phyloP scores from a whole-genome alignment of 495 filamentous ascomycete species.

The Xylaria acuta region DNA sequence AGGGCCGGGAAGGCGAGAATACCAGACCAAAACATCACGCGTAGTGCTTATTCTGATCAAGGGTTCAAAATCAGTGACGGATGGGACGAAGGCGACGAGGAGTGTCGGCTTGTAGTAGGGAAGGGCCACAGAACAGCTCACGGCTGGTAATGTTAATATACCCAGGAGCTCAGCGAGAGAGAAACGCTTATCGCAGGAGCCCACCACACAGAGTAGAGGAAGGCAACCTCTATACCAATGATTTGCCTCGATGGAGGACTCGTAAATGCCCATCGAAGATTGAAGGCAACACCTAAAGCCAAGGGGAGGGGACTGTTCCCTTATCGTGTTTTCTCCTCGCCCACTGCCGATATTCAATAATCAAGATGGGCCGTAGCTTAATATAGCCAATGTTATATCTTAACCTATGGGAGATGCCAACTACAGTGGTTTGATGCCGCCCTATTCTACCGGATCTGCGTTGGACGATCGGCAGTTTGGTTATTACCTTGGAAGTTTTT shows the following conservation, averaged over 20 bases:
- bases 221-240: neutral
- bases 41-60: neutral
- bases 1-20: constrained; percentile 24
- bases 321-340: neutral
- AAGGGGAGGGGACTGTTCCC: neutral
- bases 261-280: neutral
- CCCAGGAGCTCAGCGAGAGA: neutral
- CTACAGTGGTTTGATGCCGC: neutral
- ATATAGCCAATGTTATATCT: neutral
- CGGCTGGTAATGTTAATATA: neutral
- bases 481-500: too few species aligned
- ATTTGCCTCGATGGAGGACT: neutral
- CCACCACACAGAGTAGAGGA: neutral
- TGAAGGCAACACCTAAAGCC: neutral
- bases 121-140: neutral
- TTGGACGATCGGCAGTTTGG: constrained; percentile 19
- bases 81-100: neutral
- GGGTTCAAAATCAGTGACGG: neutral
- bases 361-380: neutral
- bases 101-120: neutral
- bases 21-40: constrained; percentile 23
- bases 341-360: neutral
- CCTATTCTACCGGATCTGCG: constrained; percentile 19
- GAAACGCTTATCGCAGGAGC: neutral
- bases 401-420: neutral